These are phyloP conservation scores for Colletotrichum sp. DNA, from an alignment of 2,329 filamentous ascomycete genomes.

Conservation along the genomic window DNA sequence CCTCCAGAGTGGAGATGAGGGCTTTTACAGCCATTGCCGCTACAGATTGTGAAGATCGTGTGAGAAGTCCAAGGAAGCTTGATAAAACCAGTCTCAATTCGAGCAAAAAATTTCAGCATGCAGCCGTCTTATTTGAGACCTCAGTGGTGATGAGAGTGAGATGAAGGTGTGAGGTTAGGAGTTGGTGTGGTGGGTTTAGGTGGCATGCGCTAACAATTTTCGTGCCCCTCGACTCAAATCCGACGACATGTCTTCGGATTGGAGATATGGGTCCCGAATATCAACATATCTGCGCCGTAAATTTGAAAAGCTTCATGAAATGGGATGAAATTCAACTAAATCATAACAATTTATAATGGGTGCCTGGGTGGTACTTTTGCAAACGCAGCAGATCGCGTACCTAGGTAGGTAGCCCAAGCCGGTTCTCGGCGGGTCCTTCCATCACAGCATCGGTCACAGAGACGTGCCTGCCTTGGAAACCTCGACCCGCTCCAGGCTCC, in stretches of 20 bases:
- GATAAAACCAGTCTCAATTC: background rate
- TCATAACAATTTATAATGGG: too few relatives aligned
- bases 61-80: background rate
- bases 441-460: background rate
- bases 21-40: conserved; percentile 9
- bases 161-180: background rate
- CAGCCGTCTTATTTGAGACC: background rate
- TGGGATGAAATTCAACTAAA: background rate
- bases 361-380: too few relatives aligned
- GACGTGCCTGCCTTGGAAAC: background rate
- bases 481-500: background rate
- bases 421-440: background rate
- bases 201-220: background rate
- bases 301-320: background rate
- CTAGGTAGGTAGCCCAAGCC: too few relatives aligned
- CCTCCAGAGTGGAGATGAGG: conserved; percentile 39
- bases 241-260: background rate
- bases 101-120: background rate
- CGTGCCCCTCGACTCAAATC: background rate
- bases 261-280: background rate
- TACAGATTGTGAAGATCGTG: background rate
- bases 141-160: background rate
- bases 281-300: background rate
- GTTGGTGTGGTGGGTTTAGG: background rate
- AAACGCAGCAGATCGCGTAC: too few relatives aligned